Evolutionary conservation across 1,284 basidiomycete species (phyloP).

Genomic region (Pyrrhoderma noxium): DNA sequence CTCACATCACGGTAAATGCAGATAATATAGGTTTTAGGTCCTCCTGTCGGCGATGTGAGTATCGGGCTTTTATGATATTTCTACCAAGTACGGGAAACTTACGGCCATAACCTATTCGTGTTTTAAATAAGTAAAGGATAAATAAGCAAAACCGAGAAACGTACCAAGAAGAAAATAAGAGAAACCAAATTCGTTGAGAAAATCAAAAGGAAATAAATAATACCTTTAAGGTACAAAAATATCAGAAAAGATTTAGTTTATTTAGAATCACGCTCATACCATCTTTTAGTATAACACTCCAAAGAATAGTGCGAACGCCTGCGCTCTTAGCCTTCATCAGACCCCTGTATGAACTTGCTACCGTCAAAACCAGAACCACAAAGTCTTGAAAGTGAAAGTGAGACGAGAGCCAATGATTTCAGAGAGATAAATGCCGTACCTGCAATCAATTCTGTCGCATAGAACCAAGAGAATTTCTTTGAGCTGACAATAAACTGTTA

Average conservation of each 20-base stretch:
- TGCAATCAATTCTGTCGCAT: neutral
- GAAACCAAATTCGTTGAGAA: slow-evolving; percentile 2
- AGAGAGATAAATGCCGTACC: neutral
- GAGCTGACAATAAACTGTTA: neutral
- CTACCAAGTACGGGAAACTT: neutral
- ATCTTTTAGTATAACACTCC: slow-evolving; percentile 9
- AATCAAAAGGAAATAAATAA: slow-evolving; percentile 11
- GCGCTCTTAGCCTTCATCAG: neutral
- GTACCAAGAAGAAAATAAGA: slow-evolving; percentile 8
- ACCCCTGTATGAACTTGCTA: slow-evolving; percentile 8
- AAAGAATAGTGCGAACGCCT: neutral
- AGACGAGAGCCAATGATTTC: no score
- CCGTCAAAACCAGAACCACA: slow-evolving; percentile 1
- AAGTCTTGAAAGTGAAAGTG: neutral
- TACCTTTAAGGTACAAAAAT: neutral
- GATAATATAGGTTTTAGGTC: slow-evolving; percentile 9
- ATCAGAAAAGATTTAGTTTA: no score
- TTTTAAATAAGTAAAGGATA: neutral
- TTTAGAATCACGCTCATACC: neutral
- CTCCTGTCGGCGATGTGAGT: neutral
- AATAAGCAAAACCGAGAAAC: neutral
- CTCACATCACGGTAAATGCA: slow-evolving; percentile 5
- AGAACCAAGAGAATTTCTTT: slow-evolving; percentile 5
- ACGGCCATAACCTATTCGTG: no score
- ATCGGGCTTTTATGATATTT: neutral